Evolutionary conservation across 2,329 filamentous ascomycete genomes (phyloP), one percentile per base, ranked within the genome.

Genomic region (Clarireedia sp.): DNA sequence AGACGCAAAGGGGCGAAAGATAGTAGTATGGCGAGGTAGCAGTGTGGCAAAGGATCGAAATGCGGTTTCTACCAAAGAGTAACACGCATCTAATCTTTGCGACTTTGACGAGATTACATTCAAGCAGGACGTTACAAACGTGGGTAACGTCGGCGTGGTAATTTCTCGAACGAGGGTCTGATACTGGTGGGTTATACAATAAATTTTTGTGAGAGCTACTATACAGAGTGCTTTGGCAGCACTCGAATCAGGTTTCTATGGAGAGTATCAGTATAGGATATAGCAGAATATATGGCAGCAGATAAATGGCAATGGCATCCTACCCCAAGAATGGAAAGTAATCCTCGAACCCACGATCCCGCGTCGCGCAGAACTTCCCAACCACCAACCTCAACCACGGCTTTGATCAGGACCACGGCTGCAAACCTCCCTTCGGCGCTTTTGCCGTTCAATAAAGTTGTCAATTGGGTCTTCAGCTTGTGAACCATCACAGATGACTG

Each of bases 91-190:
- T n/a, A 16, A 41, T 64, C 63, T 7, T 66, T 61, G 61, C 12
- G 66, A 59, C 33, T 63, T 66, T 9, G 63, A 50, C 71, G 56
- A 91, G 74, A 67, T 72, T 45, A 92, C 75, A 64, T 86, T 83
- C 45, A 96, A 71, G 63, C 87, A 90, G 3, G 54, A 56, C 14
- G 54, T 61, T 23, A 55, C 46, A 48, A 58, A 57, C 5, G 56
- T 61, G 21, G 60, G 60, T 3, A 61, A 56, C 23, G 61, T 65
- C 2, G 63, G 65, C 23, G 56, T 58, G 7, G 53, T 67, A 23
- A 96, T 89, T 68, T 96, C 91, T 63, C 92, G 81, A 45, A 92
- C 78, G 52, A 96, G 76, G 8, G 89, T 94, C 57, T 87, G 89
- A 67, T 90, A 90, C 38, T 86, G 82, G 66, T 90, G 88, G 41